Conservation (phyloP, 768 basidiomycete genomes). For the Gymnopilus dilepis region DNA sequence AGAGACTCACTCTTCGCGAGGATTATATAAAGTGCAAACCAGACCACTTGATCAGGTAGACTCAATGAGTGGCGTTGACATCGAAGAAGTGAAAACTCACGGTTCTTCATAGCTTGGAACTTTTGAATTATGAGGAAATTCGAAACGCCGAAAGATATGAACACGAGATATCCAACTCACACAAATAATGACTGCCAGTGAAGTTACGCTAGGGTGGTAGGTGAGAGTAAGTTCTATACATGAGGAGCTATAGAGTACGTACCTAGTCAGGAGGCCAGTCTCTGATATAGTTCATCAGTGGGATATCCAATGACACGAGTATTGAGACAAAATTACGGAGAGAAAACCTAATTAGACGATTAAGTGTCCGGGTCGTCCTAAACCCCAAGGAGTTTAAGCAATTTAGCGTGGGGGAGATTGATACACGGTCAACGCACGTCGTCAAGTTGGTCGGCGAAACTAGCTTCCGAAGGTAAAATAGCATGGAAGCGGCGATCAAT, state of each 20-base stretch:
- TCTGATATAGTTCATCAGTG: constrained; percentile 1
- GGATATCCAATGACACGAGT: not conserved
- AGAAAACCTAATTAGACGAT: constrained; percentile 17
- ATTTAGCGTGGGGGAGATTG: too few relatives aligned
- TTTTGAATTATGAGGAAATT: not conserved
- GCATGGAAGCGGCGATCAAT: constrained; percentile 18
- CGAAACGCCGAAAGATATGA: too few relatives aligned
- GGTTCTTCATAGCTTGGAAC: constrained; percentile 21
- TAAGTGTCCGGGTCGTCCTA: constrained; percentile 10
- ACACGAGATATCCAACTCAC: not conserved
- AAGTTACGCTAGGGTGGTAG: constrained; percentile 11
- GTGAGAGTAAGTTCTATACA: not conserved
- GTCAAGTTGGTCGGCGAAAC: constrained; percentile 13
- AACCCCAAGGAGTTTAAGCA: too few relatives aligned
- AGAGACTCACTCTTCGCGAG: constrained; percentile 15
- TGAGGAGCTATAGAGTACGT: too few relatives aligned
- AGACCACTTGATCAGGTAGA: constrained; percentile 11
- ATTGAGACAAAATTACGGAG: constrained; percentile 10
- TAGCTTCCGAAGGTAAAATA: constrained; percentile 13
- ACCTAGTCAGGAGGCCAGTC: constrained; percentile 23
- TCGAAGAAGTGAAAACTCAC: not conserved
- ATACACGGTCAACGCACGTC: constrained; percentile 5
- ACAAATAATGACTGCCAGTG: constrained; percentile 20
- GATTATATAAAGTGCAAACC: constrained; percentile 22
- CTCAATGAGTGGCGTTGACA: not conserved